These are phyloP conservation scores for Allodekkera sacchari DNA, from an alignment of 805 yeast species.

Conservation along the genomic window DNA sequence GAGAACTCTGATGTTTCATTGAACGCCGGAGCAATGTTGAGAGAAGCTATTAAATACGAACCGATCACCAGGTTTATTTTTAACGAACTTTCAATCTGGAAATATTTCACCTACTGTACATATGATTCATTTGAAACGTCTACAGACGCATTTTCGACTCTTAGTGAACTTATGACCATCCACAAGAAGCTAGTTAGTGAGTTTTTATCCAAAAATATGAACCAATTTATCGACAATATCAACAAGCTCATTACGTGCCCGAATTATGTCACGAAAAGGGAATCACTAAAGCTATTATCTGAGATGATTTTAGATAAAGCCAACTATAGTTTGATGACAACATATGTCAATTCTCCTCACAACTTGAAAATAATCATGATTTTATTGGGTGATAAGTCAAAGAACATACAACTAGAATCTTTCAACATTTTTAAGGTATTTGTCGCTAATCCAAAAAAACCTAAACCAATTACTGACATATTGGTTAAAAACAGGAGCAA, in stretches of 20 bases:
- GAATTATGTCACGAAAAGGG: slow-evolving; percentile 89
- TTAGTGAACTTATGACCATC: slow-evolving; percentile 56
- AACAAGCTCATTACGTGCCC: slow-evolving; percentile 66
- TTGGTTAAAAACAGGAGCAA: slow-evolving; percentile 77
- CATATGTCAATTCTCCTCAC: slow-evolving; percentile 72
- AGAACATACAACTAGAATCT: slow-evolving; percentile 82
- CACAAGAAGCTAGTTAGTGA: slow-evolving; percentile 66
- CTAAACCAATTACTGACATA: slow-evolving; percentile 72
- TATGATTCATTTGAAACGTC: slow-evolving; percentile 79
- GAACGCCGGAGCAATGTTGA: slow-evolving; percentile 65
- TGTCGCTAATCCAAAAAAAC: slow-evolving; percentile 91
- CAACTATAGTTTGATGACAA: slow-evolving; percentile 64
- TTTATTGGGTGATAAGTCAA: slow-evolving; percentile 77
- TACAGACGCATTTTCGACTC: slow-evolving; percentile 79
- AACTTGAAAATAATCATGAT: slow-evolving; percentile 84
- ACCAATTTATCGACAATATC: slow-evolving; percentile 49
- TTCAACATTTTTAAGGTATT: slow-evolving; percentile 91
- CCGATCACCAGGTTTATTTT: slow-evolving; percentile 53
- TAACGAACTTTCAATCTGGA: slow-evolving; percentile 64
- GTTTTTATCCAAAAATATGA: slow-evolving; percentile 55
- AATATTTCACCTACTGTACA: slow-evolving; percentile 69
- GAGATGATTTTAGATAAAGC: slow-evolving; percentile 63
- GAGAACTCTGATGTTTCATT: slow-evolving; percentile 67
- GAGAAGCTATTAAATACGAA: slow-evolving; percentile 82
- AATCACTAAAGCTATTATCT: slow-evolving; percentile 68